These are phyloP conservation scores for Poa annua DNA, from an alignment of 176 grass and related monocot genomes.

Conservation along the genomic window DNA sequence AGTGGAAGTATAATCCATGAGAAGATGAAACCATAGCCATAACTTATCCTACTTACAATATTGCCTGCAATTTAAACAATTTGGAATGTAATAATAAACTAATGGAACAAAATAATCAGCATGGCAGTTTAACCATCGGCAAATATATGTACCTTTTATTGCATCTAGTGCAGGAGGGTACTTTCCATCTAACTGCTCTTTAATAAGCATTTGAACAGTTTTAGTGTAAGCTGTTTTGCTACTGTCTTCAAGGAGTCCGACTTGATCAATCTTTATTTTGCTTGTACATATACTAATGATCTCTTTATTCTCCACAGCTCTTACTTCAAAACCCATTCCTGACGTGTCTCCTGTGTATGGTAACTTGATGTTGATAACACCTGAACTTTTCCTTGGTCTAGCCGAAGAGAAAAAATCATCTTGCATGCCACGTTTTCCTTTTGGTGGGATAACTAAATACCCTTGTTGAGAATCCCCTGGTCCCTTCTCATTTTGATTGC, in stretches of 20 bases:
- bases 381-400: slow-evolving; percentile 68
- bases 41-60: slow-evolving; percentile 31
- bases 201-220: slow-evolving; percentile 82
- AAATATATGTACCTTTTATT: slow-evolving; percentile 71
- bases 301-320: slow-evolving; percentile 78
- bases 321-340: slow-evolving; percentile 77
- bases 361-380: slow-evolving; percentile 74
- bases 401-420: slow-evolving; percentile 82
- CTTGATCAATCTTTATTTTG: slow-evolving; percentile 99
- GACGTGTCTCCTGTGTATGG: slow-evolving; percentile 70
- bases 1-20: slow-evolving; percentile 2
- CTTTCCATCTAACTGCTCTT: slow-evolving; percentile 67
- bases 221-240: slow-evolving; percentile 66
- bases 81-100: not conserved
- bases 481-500: slow-evolving; percentile 58
- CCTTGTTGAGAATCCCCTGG: slow-evolving; percentile 65
- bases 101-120: slow-evolving; percentile 1
- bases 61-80: not conserved
- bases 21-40: not conserved
- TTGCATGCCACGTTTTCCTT: slow-evolving; percentile 92
- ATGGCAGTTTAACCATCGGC: slow-evolving; percentile 12
- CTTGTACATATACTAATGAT: slow-evolving; percentile 76
- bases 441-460: slow-evolving; percentile 68
- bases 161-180: slow-evolving; percentile 82
- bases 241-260: slow-evolving; percentile 78